These are phyloP conservation scores for Petrea volubilis DNA, from an alignment of 257 asterid genomes.

Conservation along the genomic window DNA sequence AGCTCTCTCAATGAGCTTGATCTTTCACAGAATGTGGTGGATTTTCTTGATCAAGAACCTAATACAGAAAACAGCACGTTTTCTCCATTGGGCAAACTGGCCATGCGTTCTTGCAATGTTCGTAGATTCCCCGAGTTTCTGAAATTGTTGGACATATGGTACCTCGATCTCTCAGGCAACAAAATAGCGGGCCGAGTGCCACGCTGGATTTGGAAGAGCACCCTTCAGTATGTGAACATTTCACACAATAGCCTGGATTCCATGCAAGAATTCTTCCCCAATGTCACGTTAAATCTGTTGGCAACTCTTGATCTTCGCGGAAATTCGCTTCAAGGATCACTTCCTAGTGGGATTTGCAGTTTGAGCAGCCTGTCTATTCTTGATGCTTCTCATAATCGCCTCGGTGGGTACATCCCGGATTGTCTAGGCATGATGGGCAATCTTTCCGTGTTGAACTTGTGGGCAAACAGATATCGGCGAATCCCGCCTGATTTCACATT, in stretches of 20 bases:
- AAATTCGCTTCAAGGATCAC: constrained; percentile 28
- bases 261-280: constrained; percentile 24
- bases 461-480: constrained; percentile 15
- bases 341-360: constrained; percentile 26
- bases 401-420: constrained; percentile 19
- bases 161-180: constrained; percentile 37
- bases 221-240: constrained; percentile 25
- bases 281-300: constrained; percentile 15
- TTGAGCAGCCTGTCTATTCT: constrained; percentile 25
- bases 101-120: constrained; percentile 30
- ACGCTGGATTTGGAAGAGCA: constrained; percentile 32
- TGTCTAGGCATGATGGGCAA: constrained; percentile 28
- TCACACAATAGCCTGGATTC: constrained; percentile 26
- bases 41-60: constrained; percentile 20
- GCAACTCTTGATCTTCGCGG: constrained; percentile 32
- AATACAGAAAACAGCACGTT: not conserved
- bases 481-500: constrained; percentile 19
- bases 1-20: constrained; percentile 31
- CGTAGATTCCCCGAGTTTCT: constrained; percentile 25
- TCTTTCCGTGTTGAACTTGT: constrained; percentile 26
- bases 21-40: constrained; percentile 24
- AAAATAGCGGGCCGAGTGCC: constrained; percentile 30
- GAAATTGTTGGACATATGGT: constrained; percentile 19
- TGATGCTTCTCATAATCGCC: constrained; percentile 29
- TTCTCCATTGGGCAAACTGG: constrained; percentile 21